Evolutionary conservation across 1,139 yeast genomes (phyloP), one percentile per base, ranked within the genome.

Genomic region (Arxiozyma bovina): DNA sequence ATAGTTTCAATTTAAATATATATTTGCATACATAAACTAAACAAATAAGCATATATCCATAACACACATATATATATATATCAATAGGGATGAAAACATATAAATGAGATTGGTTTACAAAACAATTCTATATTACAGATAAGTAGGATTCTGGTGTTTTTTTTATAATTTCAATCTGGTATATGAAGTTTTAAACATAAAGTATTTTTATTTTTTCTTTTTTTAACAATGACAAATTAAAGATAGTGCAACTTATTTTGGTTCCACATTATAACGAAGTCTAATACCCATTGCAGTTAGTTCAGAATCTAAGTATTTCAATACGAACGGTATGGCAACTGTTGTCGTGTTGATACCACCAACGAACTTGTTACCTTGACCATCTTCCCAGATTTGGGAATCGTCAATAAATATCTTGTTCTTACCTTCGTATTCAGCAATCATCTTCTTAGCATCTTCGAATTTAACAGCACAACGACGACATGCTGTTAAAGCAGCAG

Each of bases 221-320:
- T 38, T 12, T 34, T 20, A 17, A 30, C 30, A 45, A 27, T 45
- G n/a, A 45, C 27, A 7, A 20, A 30, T 27, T 30, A 45, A 30
- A 20, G 25, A 20, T 18, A 21, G 15, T n/a, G 18, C 12, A 5
- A 6, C 15, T 54, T 57, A 79, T 65, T 74, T 75, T 54, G 89
- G 89, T 56, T 78, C 82, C 54, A 89, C 93, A 65, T 87, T 86
- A 74, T 87, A 89, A 61, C 85, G 82, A 86, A 93, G 79, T 72
- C 86, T 85, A 63, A 94, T 91, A 74, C 99, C 99, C 99, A 94
- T 94, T 22, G 99, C 99, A 18, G 96, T 83, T 64, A 94, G 79
- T 72, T 94, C 99, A 40, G 96, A 88, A 67, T 93, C 97, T 70
- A 94, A 78, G 70, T 93, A 94, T 70, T 91, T 87, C 77, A 94